Conservation (phyloP, 2,329 filamentous ascomycete species). For the Paramyrothecium roridum region DNA sequence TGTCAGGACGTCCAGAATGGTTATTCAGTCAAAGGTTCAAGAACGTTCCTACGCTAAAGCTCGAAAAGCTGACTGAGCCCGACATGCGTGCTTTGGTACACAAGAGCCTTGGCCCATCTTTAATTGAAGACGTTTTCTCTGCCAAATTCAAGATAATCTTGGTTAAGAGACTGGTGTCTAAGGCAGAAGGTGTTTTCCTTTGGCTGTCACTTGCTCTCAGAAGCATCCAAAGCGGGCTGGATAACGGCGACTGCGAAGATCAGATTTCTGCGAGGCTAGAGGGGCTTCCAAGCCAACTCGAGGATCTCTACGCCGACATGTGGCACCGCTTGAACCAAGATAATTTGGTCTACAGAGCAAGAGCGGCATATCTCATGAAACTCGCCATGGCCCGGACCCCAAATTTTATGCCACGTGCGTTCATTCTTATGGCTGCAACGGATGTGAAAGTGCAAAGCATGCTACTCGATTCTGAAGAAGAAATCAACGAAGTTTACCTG, state of each 20-base stretch:
- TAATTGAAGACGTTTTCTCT: neutral
- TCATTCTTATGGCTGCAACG: neutral
- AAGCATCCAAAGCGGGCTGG: neutral
- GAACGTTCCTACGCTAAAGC: neutral
- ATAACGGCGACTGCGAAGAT: neutral
- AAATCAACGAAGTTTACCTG: neutral
- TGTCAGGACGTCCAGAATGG: constrained; percentile 3
- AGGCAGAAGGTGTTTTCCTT: constrained; percentile 8
- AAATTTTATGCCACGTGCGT: neutral
- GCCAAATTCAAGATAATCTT: neutral
- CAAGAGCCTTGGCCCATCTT: neutral
- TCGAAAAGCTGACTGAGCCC: neutral
- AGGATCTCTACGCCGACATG: constrained; percentile 6
- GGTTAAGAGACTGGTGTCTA: neutral
- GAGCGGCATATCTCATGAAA: constrained; percentile 1
- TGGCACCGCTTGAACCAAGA: constrained; percentile 6
- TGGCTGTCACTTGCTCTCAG: constrained; percentile 1
- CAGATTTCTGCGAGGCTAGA: neutral
- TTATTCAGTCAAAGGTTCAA: neutral
- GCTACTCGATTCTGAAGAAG: neutral
- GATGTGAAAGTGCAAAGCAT: neutral
- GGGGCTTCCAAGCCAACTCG: neutral
- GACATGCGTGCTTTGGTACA: constrained; percentile 3
- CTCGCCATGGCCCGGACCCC: constrained; percentile 1
- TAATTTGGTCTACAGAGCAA: constrained; percentile 2